Evolutionary conservation across 1,284 basidiomycete species (phyloP), one percentile per base, ranked within the genome.

Genomic region (Ceratobasidium sp.): DNA sequence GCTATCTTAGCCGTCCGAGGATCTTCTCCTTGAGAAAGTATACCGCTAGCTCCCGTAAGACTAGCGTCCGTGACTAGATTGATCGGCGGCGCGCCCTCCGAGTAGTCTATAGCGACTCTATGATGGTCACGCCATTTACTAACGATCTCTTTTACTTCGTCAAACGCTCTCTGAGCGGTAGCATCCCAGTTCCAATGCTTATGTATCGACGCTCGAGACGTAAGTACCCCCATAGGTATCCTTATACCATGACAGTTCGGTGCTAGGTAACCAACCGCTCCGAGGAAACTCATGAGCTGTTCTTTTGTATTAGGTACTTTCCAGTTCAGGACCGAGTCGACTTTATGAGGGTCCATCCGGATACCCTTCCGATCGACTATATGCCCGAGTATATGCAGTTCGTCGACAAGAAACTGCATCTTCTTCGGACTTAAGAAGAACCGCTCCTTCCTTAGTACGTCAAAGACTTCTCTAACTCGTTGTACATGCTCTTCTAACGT

Each of bases 161-260:
- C 78, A 52, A 83, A 83, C 0, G 80, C 80, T 0, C 77, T 48
- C 57, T 83, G 79, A 2, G 81, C 76, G 0, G 77, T 81, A 18
- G 74, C 75, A 0, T 73, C 77, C 81, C 81, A 83, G 0, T 77
- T 39, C 60, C 79, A 83, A 0, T 76, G 76, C 0, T 76, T 73
- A 0, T 72, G 76, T 9, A 78, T 14, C 0, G 80, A 76, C 0
- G 78, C 81, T 0, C 80, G 62, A 0, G 59, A 72, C 12, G 76
- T 76, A 0, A 83, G 61, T 0, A 81, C 73, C 18, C 74, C 74
- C 73, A 74, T 73, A 8, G 74, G 74, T n/a, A 73, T 62, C 34
- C 71, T 46, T 21, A 64, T 50, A 12, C 43, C 61, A 12, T 30
- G 28, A 23, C 61, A 50, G 73, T 73, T 1, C 71, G 73, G 0